A percentile compares a stretch with the other conserved stretches of the same genome.
phyloP scores from a whole-genome alignment of 2,329 filamentous ascomycete species.

The Chalaropsis thielavioides region DNA sequence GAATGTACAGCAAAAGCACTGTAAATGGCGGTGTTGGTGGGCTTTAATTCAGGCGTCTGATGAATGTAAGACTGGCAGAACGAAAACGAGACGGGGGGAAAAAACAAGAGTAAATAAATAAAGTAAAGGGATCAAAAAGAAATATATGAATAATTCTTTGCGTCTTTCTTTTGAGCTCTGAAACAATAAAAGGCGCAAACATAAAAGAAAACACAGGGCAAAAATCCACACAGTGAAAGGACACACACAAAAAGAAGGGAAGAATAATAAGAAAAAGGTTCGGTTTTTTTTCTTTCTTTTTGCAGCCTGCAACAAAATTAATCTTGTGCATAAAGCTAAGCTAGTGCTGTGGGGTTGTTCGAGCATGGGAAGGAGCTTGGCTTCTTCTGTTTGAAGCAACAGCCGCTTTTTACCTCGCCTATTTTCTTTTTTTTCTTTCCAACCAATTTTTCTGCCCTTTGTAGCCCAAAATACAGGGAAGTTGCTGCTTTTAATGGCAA shows the following conservation, averaged over 20 bases:
- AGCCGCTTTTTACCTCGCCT: background rate
- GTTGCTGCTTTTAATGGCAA: background rate
- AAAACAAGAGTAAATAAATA: background rate
- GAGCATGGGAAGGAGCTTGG: background rate
- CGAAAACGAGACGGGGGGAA: background rate
- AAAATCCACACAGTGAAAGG: background rate
- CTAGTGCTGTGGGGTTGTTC: conserved; percentile 2
- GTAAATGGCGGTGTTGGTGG: background rate
- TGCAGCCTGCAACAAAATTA: no score
- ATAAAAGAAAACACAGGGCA: background rate
- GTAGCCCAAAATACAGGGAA: background rate
- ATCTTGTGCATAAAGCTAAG: conserved; percentile 4
- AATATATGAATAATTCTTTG: background rate
- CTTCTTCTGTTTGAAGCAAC: conserved; percentile 3
- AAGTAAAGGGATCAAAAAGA: background rate
- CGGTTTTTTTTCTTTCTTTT: no score
- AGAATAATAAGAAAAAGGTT: background rate
- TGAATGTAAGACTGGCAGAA: background rate
- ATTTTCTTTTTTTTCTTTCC: background rate
- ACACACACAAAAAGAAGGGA: conserved; percentile 4
- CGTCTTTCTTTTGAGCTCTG: background rate
- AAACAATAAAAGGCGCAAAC: conserved; percentile 1
- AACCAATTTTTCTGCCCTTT: background rate
- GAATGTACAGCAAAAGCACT: background rate
- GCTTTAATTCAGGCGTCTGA: background rate